Base-by-base conservation (phyloP, 306 rosid genomes). In the Cucumis hystrix region DNA sequence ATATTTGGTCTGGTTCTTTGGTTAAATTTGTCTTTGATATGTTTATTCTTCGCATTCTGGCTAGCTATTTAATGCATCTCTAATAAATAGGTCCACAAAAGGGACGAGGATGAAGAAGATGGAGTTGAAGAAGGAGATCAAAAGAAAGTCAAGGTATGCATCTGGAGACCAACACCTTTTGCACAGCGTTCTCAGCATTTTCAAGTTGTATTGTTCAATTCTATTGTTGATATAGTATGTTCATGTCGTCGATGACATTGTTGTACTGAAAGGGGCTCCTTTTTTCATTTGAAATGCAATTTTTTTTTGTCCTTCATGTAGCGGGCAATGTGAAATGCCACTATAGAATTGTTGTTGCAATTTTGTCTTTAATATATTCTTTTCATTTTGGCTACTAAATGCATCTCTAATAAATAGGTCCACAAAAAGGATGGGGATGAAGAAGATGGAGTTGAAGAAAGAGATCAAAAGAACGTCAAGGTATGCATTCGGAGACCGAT, bases 381-480 rank as follows among this genome's bases (percentile, higher is more conserved):
- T 72, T 25, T 8, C 76, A 49, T 72, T 9, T 28, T 47, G 49
- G 16, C 80, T 47, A 80, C 40, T 75, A 8, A 56, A 28, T 82
- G 62, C 40, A 64, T 66, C 78, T 71, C 64, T 55, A 51, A 61
- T 57, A 25, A n/a, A 61, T 56, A 93, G 94, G 85, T 77, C 60
- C 13, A 4, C 70, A 57, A 78, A 75, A 78, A 73, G 77, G 85
- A 71, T 2, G 82, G 72, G 68, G 85, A 78, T 75, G 83, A 57
- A 59, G 83, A 82, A 78, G 82, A 78, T 75, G 86, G 83, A 40
- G n/a, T 56, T 45, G 79, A 79, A 54, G 89, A 79, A 80, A 59
- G 80, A 45, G 85, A 56, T 64, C 25, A 78, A 49, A 90, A 84
- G 85, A 82, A 69, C 80, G 80, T 54, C 25, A 82, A 88, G 90